Conservation (phyloP, 2,329 filamentous ascomycete genomes). For the Beauveria australis region DNA sequence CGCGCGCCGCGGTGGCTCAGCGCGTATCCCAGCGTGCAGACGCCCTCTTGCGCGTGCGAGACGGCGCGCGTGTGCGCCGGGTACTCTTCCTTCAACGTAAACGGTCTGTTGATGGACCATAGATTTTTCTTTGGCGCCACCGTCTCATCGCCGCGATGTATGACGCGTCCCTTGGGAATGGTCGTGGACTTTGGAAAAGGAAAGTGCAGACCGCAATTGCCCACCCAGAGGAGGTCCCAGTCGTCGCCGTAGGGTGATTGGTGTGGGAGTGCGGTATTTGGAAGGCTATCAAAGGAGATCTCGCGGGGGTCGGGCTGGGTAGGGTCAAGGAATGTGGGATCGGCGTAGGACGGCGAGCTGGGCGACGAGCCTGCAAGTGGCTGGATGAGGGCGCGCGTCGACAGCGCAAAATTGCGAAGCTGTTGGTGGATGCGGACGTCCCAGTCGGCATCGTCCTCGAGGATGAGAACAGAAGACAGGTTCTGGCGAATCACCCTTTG, state of each 20-base stretch:
- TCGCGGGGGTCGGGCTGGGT: slow-evolving; percentile 11
- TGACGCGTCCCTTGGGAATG: slow-evolving; percentile 23
- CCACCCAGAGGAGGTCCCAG: slow-evolving; percentile 46
- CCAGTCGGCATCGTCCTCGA: slow-evolving; percentile 53
- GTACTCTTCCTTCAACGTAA: slow-evolving; percentile 25
- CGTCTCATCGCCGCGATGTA: slow-evolving; percentile 26
- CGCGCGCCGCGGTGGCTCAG: slow-evolving; percentile 36
- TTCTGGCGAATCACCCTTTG: slow-evolving; percentile 34
- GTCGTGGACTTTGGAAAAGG: slow-evolving; percentile 13
- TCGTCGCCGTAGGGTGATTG: slow-evolving; percentile 39
- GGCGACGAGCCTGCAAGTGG: slow-evolving; percentile 15
- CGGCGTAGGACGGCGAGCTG: slow-evolving; percentile 14
- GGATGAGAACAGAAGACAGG: slow-evolving; percentile 39
- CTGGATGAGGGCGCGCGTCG: slow-evolving; percentile 27
- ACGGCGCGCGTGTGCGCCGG: slow-evolving; percentile 35
- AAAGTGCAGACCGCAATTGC: slow-evolving; percentile 36
- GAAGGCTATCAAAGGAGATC: slow-evolving; percentile 17
- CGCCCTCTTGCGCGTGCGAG: slow-evolving; percentile 31
- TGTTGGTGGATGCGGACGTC: slow-evolving; percentile 42
- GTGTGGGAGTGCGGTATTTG: slow-evolving; percentile 13
- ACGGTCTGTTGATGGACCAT: slow-evolving; percentile 26
- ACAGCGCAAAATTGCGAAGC: slow-evolving; percentile 32
- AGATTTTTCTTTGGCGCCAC: slow-evolving; percentile 27
- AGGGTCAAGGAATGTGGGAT: slow-evolving; percentile 18
- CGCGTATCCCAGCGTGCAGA: slow-evolving; percentile 36